phyloP scores from a whole-genome alignment of 2,329 filamentous ascomycete species.

The Aspergillus floridensis region DNA sequence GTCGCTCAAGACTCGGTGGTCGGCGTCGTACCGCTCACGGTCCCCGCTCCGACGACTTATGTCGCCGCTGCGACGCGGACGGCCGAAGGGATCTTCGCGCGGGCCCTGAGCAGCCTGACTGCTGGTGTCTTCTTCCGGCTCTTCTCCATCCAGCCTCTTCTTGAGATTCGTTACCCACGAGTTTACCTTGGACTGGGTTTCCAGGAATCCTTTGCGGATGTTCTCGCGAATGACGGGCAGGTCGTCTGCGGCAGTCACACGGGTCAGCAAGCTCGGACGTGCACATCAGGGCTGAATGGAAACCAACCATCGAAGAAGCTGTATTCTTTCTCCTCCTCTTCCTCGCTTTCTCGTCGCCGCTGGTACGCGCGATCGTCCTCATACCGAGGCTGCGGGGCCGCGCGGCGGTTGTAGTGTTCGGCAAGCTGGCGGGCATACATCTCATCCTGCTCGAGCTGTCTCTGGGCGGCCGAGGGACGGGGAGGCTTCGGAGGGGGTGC shows the following conservation, averaged over 20 bases:
- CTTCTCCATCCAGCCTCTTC: slow-evolving; percentile 90
- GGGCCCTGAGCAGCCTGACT: slow-evolving; percentile 23
- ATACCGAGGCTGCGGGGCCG: slow-evolving; percentile 29
- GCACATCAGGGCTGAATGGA: not conserved
- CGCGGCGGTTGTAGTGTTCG: slow-evolving; percentile 70
- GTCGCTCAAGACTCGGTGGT: slow-evolving; percentile 84
- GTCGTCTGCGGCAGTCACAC: slow-evolving; percentile 60
- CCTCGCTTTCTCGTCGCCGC: slow-evolving; percentile 54
- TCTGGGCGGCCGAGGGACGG: slow-evolving; percentile 67
- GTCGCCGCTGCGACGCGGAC: slow-evolving; percentile 61
- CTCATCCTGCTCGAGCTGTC: slow-evolving; percentile 87
- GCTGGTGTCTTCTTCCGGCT: slow-evolving; percentile 59
- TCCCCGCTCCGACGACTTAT: slow-evolving; percentile 73
- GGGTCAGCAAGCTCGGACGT: slow-evolving; percentile 13
- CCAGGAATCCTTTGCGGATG: slow-evolving; percentile 87
- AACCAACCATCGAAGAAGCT: slow-evolving; percentile 77
- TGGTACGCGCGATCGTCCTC: slow-evolving; percentile 38
- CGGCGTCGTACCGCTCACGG: slow-evolving; percentile 89
- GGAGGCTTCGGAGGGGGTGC: slow-evolving; percentile 75
- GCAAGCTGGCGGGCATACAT: slow-evolving; percentile 88
- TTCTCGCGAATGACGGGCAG: slow-evolving; percentile 90
- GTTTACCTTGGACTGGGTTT: slow-evolving; percentile 92
- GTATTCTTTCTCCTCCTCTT: slow-evolving; percentile 69
- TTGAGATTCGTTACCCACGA: slow-evolving; percentile 86
- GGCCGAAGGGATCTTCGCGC: slow-evolving; percentile 39